Evolutionary conservation across 1,284 basidiomycete genomes (phyloP).

Genomic region (Caloboletus firmus): DNA sequence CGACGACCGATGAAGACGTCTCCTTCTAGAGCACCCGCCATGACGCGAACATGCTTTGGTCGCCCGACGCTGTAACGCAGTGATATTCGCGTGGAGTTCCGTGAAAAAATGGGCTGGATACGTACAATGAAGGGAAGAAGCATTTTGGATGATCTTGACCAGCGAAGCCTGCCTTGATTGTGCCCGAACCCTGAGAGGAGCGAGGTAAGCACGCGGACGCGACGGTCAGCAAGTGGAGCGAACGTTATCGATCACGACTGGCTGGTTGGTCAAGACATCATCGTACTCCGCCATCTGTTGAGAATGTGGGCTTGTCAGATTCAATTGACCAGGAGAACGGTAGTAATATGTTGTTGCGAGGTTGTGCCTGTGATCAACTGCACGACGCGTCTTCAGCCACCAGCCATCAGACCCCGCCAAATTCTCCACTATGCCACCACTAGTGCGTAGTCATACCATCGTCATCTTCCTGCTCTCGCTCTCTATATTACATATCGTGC

Average conservation of each 20-base stretch:
- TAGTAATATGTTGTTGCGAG: constrained; percentile 6
- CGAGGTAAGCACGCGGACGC: constrained; percentile 22
- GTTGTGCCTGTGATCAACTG: constrained; percentile 4
- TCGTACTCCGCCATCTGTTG: constrained; percentile 75
- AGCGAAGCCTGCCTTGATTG: constrained; percentile 97
- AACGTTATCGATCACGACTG: constrained; percentile 96
- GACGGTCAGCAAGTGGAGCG: constrained; percentile 35
- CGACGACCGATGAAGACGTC: constrained; percentile 91
- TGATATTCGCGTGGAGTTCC: constrained; percentile 5
- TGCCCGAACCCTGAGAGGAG: constrained; percentile 81
- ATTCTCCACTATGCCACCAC: constrained; percentile 24
- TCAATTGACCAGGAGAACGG: not conserved
- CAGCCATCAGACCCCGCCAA: constrained; percentile 6
- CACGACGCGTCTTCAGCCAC: constrained; percentile 19
- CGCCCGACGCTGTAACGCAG: constrained; percentile 73
- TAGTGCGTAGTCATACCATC: constrained; percentile 9
- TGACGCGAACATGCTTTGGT: constrained; percentile 93
- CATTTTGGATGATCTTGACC: constrained; percentile 98
- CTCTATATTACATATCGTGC: constrained; percentile 24
- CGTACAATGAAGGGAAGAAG: constrained; percentile 97
- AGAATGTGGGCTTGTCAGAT: constrained; percentile 8
- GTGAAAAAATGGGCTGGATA: constrained; percentile 36
- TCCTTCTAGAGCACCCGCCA: constrained; percentile 93
- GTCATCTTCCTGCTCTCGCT: constrained; percentile 22
- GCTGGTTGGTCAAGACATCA: constrained; percentile 89